Base-by-base conservation (phyloP, 2,329 filamentous ascomycete species). In the Neopestalotiopsis sp. region DNA sequence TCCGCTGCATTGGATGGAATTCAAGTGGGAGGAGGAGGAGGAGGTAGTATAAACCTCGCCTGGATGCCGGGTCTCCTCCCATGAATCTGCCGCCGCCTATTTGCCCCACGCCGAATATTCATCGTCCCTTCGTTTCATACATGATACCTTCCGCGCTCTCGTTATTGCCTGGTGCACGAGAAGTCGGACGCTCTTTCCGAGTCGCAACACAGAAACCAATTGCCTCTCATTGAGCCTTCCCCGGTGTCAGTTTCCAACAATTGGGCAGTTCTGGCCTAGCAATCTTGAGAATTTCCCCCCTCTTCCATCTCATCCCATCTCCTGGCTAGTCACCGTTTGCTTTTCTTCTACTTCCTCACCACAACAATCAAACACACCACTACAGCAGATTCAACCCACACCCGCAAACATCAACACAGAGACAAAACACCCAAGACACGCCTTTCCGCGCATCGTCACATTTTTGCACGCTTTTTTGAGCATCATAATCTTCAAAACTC, bases 381-480 rank as follows among this genome's bases (percentile, higher is more conserved):
- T 53, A 53, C 45, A 53, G 10, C 45, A 53, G 10, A 30, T 42
- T 24, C 61, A 61, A 61, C 13, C 9, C 28, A 24, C 42, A 28
- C 28, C 40, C 10, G 24, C 61, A 38, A 38, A 63, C 61, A 63
- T 63, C 62, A 56, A 53, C 30, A 49, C 62, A 45, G 5, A n/a
- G 28, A 10, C 61, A 56, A 38, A 30, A 70, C 56, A 68, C 67
- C 28, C 67, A 69, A 67, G 28, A 69, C 65, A 42, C 65, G 61
- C 45, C 69, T 69, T 67, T 65, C 69, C 70, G 73, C 74, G 72
- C 72, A 73, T 75, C 65, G 38, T 42, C 53, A 61, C 32, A 67
- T 38, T 61, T 67, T 67, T 67, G 65, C 65, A 67, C 53, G 56
- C 65, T 67, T 67, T 67, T 61, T 64, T 64, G 64, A 67, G 65